Evolutionary conservation across 2,329 filamentous ascomycete genomes (phyloP).

Genomic region (Penicillium sp.): DNA sequence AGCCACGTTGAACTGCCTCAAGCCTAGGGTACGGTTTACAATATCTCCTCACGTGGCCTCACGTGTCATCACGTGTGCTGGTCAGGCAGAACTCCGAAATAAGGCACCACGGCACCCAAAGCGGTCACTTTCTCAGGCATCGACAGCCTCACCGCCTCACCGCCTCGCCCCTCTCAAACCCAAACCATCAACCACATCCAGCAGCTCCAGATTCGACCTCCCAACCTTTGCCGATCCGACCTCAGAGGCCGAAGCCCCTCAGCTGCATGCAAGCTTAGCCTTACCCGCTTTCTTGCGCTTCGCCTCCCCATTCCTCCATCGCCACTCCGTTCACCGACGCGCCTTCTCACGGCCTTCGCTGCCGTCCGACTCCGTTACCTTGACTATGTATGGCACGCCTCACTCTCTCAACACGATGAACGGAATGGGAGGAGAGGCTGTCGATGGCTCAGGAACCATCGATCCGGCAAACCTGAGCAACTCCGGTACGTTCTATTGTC

Average conservation of each 20-base stretch:
- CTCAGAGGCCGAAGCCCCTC: slow-evolving; percentile 18
- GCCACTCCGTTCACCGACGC: slow-evolving; percentile 33
- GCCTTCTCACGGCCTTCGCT: slow-evolving; percentile 35
- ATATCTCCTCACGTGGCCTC: not conserved
- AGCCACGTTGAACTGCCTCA: too few relatives aligned
- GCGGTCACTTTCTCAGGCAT: slow-evolving; percentile 5
- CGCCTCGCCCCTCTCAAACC: slow-evolving; percentile 34
- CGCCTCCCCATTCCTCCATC: slow-evolving; percentile 16
- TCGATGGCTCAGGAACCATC: slow-evolving; percentile 84
- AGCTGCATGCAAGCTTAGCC: slow-evolving; percentile 34
- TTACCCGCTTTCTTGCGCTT: slow-evolving; percentile 18
- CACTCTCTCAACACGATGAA: slow-evolving; percentile 66
- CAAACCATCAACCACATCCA: slow-evolving; percentile 21
- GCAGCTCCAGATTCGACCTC: slow-evolving; percentile 31
- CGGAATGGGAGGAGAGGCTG: slow-evolving; percentile 57
- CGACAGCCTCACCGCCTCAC: slow-evolving; percentile 15
- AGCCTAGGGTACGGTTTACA: too few relatives aligned
- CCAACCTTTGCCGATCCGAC: slow-evolving; percentile 35
- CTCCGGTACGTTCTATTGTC: slow-evolving; percentile 64
- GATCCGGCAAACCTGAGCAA: slow-evolving; percentile 86
- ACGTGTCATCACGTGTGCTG: not conserved
- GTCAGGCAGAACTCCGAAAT: not conserved
- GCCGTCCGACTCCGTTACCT: slow-evolving; percentile 25
- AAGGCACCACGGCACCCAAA: slow-evolving; percentile 9
- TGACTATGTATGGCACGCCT: slow-evolving; percentile 53